Evolutionary conservation across 2,329 filamentous ascomycete genomes (phyloP).

Genomic region (Phialocephala subalpina): DNA sequence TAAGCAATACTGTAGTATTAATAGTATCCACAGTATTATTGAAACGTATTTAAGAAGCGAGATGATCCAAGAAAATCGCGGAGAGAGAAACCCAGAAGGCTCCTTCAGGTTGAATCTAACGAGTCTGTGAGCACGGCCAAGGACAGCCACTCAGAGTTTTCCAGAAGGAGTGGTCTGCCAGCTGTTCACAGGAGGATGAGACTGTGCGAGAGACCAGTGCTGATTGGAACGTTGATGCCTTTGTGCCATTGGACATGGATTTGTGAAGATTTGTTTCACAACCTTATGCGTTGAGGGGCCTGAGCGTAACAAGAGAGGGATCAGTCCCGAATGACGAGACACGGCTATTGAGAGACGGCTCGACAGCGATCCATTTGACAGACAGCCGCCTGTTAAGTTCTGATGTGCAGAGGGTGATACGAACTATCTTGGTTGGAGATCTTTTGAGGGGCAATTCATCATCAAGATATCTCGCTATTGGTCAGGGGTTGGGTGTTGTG

Average conservation of each 20-base stretch:
- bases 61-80: constrained; percentile 14
- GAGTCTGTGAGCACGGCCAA: background rate
- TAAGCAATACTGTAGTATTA: constrained; percentile 1
- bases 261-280: constrained; percentile 25
- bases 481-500: constrained; percentile 7
- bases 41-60: constrained; percentile 18
- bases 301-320: constrained; percentile 9
- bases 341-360: constrained; percentile 2
- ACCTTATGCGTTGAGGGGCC: constrained; percentile 21
- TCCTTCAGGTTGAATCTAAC: background rate
- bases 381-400: constrained; percentile 1
- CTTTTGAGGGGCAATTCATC: background rate
- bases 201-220: constrained; percentile 9
- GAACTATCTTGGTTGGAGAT: background rate
- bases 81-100: background rate
- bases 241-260: constrained; percentile 15
- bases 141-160: constrained; percentile 12
- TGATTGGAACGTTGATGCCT: constrained; percentile 2
- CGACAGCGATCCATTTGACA: background rate
- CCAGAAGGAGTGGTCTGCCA: constrained; percentile 20
- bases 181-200: constrained; percentile 6
- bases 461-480: constrained; percentile 14
- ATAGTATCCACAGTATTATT: constrained; percentile 1
- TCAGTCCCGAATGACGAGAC: background rate
- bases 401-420: constrained; percentile 13